Conservation (phyloP, 1,284 basidiomycete species). For the Cutaneotrichosporon sp. region DNA sequence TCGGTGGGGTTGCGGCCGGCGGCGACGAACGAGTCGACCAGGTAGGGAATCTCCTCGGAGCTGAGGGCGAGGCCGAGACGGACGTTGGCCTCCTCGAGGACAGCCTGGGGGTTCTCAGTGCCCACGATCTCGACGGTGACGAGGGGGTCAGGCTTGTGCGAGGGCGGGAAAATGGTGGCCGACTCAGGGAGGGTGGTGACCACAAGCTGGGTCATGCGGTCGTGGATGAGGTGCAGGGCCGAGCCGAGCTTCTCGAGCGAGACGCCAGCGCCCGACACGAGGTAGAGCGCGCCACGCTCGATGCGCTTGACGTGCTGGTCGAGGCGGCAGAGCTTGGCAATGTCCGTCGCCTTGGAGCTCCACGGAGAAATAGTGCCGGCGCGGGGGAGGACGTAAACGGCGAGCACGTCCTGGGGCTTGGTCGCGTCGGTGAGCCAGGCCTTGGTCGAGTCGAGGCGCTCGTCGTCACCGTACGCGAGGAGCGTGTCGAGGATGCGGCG, state of each 20-base stretch:
- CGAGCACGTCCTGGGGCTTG: slow-evolving; percentile 53
- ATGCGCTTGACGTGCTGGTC: slow-evolving; percentile 69
- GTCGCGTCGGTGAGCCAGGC: slow-evolving; percentile 35
- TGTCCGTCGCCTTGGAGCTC: slow-evolving; percentile 98
- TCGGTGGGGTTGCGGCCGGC: slow-evolving; percentile 85
- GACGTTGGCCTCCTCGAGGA: slow-evolving; percentile 76
- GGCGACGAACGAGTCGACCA: slow-evolving; percentile 83
- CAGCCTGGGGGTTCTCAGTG: slow-evolving; percentile 58
- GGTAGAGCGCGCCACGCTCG: slow-evolving; percentile 79
- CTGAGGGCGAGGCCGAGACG: slow-evolving; percentile 89
- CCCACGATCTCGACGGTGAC: slow-evolving; percentile 64
- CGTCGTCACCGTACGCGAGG: slow-evolving; percentile 84
- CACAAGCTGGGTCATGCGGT: slow-evolving; percentile 92
- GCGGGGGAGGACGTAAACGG: slow-evolving; percentile 75
- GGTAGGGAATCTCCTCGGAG: slow-evolving; percentile 86
- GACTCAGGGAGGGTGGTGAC: slow-evolving; percentile 64
- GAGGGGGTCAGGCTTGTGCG: slow-evolving; percentile 64
- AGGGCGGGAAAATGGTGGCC: slow-evolving; percentile 68
- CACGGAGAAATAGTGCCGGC: slow-evolving; percentile 83
- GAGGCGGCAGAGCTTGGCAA: slow-evolving; percentile 83
- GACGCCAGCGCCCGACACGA: slow-evolving; percentile 60
- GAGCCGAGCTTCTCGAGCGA: slow-evolving; percentile 51
- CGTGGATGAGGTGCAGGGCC: slow-evolving; percentile 74
- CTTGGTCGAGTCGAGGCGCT: slow-evolving; percentile 45
- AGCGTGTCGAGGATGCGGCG: slow-evolving; percentile 69